Conservation (phyloP, 2,329 filamentous ascomycete genomes). For the Sphaerostilbella broomeana region DNA sequence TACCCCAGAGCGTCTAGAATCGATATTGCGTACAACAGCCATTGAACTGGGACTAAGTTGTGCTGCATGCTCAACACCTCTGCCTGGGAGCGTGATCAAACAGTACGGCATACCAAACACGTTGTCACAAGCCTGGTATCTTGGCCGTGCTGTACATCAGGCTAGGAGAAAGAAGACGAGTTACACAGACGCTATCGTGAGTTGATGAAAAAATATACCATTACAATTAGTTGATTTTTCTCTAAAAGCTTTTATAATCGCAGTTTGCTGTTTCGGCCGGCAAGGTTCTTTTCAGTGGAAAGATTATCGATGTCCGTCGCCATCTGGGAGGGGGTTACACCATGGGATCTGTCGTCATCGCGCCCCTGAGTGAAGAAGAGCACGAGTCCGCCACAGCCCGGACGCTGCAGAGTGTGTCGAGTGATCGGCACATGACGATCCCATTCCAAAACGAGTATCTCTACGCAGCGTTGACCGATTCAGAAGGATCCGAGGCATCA, state of each 20-base stretch:
- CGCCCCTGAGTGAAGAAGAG: slow-evolving; percentile 27
- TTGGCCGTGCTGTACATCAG: slow-evolving; percentile 26
- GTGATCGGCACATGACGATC: slow-evolving; percentile 30
- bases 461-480: slow-evolving; percentile 30
- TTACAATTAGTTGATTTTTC: background rate
- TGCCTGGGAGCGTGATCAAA: slow-evolving; percentile 28
- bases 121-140: slow-evolving; percentile 29
- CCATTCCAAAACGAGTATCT: slow-evolving; percentile 39
- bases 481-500: slow-evolving; percentile 23
- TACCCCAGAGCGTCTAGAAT: slow-evolving; percentile 29
- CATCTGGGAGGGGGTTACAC: slow-evolving; percentile 35
- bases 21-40: slow-evolving; percentile 28
- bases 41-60: slow-evolving; percentile 34
- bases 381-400: slow-evolving; percentile 17
- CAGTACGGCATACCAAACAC: slow-evolving; percentile 28
- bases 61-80: slow-evolving; percentile 28
- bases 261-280: slow-evolving; percentile 28
- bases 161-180: slow-evolving; percentile 24
- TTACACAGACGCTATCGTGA: slow-evolving; percentile 24
- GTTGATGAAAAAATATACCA: slow-evolving; percentile 2
- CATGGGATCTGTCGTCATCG: slow-evolving; percentile 32
- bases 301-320: slow-evolving; percentile 34
- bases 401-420: slow-evolving; percentile 12
- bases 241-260: slow-evolving; percentile 38
- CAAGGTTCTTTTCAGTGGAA: slow-evolving; percentile 32